Evolutionary conservation across 768 basidiomycete genomes (phyloP).

Genomic region (Phaeotremella skinneri): DNA sequence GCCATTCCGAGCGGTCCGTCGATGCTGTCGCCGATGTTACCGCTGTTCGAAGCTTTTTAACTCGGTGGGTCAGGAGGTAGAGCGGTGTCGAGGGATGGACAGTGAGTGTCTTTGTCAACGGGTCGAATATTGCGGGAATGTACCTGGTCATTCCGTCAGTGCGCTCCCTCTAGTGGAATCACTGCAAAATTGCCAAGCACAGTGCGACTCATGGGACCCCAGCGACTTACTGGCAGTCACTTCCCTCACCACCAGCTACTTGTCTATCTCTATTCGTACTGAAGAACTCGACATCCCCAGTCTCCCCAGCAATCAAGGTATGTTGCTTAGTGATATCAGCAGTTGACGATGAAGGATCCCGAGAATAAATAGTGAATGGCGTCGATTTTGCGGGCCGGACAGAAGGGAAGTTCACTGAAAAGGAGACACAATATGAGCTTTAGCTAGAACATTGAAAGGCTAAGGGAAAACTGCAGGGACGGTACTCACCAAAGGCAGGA

Average conservation of each 20-base stretch:
- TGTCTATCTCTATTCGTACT: conserved; percentile 60
- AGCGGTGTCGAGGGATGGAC: conserved; percentile 61
- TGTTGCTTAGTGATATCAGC: conserved; percentile 37
- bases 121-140: conserved; percentile 77
- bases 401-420: conserved; percentile 50
- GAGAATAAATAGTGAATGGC: conserved; percentile 43
- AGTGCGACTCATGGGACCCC: background rate
- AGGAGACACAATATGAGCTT: conserved; percentile 4
- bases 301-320: conserved; percentile 72
- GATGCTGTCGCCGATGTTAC: conserved; percentile 5
- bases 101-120: conserved; percentile 66
- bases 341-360: conserved; percentile 20
- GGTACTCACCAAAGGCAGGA: conserved; percentile 40
- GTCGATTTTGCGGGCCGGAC: conserved; percentile 43
- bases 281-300: conserved; percentile 76
- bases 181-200: background rate
- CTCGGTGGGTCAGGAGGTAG: conserved; percentile 68
- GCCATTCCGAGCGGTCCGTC: conserved; percentile 52
- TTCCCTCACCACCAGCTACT: conserved; percentile 47
- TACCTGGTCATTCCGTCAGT: conserved; percentile 57
- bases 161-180: background rate
- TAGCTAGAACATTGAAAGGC: background rate
- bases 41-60: conserved; percentile 64
- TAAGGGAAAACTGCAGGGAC: background rate
- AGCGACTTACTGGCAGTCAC: conserved; percentile 65